Evolutionary conservation across 106 monocot species (phyloP).

Genomic region (Apostasia ramifera): DNA sequence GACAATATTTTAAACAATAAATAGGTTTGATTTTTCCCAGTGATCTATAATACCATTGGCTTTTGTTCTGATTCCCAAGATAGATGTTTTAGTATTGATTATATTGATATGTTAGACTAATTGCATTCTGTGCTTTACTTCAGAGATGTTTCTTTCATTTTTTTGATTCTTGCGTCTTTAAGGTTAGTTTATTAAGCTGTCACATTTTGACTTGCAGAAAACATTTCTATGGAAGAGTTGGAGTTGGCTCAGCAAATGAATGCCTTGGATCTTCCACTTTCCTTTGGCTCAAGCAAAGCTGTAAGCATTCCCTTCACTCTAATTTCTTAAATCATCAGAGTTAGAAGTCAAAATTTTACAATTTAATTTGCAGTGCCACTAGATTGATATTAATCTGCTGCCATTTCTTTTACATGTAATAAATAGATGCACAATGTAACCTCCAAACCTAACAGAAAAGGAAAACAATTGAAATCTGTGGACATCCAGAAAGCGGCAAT

Average conservation of each 20-base stretch:
- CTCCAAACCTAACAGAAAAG: constrained; percentile 26
- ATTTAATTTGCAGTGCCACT: neutral
- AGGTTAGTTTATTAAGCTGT: neutral
- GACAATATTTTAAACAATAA: too few relatives aligned
- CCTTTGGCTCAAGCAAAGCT: constrained; percentile 56
- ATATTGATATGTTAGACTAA: neutral
- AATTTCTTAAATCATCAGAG: neutral
- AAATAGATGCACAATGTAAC: constrained; percentile 24
- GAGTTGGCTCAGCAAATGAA: constrained; percentile 56
- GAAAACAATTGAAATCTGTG: constrained; percentile 13
- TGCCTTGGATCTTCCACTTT: constrained; percentile 71
- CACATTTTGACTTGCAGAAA: constrained; percentile 11
- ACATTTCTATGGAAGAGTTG: constrained; percentile 33
- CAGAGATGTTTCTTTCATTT: neutral
- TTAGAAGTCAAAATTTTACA: neutral
- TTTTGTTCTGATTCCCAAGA: too few relatives aligned
- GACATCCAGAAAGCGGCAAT: constrained; percentile 11
- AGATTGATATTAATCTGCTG: neutral
- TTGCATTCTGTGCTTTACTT: neutral
- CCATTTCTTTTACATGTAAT: neutral
- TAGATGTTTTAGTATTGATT: too few relatives aligned
- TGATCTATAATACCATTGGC: too few relatives aligned
- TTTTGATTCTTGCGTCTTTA: neutral
- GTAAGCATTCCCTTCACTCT: constrained; percentile 15
- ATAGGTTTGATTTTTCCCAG: too few relatives aligned